These are phyloP conservation scores for Aschersonia sp. DNA, from an alignment of 2,329 filamentous ascomycete genomes.

Conservation along the genomic window DNA sequence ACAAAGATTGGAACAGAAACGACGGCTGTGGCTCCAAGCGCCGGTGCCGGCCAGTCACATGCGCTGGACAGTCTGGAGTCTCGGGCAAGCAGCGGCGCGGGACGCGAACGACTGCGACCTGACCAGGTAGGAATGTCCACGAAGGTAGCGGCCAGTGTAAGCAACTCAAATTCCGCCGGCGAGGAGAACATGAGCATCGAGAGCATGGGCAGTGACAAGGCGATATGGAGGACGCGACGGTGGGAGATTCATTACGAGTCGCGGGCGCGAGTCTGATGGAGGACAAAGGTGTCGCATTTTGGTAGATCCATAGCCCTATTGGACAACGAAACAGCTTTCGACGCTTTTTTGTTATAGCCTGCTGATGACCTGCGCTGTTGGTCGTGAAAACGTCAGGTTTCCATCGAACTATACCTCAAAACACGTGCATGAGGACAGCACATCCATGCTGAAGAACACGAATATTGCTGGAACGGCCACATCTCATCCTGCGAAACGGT, in stretches of 20 bases:
- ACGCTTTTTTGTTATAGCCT: neutral
- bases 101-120: constrained; percentile 1
- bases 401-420: too few relatives aligned
- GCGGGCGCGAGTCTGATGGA: neutral
- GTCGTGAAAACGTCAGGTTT: too few relatives aligned
- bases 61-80: constrained; percentile 4
- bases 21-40: neutral
- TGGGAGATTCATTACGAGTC: constrained; percentile 4
- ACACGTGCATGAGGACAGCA: too few relatives aligned
- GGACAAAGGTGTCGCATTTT: neutral
- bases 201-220: constrained; percentile 7
- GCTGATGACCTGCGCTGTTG: too few relatives aligned
- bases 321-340: too few relatives aligned
- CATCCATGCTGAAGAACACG: too few relatives aligned
- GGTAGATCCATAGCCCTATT: too few relatives aligned
- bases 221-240: constrained; percentile 4
- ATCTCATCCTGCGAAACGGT: too few relatives aligned
- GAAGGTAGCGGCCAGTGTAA: neutral
- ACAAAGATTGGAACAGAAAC: constrained; percentile 5
- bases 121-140: constrained; percentile 2
- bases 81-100: neutral
- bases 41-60: constrained; percentile 2
- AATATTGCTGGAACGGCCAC: too few relatives aligned
- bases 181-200: constrained; percentile 5
- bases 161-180: neutral